phyloP scores from a whole-genome alignment of 352 stramenopile genomes.

The Aphanomyces stellatus region DNA sequence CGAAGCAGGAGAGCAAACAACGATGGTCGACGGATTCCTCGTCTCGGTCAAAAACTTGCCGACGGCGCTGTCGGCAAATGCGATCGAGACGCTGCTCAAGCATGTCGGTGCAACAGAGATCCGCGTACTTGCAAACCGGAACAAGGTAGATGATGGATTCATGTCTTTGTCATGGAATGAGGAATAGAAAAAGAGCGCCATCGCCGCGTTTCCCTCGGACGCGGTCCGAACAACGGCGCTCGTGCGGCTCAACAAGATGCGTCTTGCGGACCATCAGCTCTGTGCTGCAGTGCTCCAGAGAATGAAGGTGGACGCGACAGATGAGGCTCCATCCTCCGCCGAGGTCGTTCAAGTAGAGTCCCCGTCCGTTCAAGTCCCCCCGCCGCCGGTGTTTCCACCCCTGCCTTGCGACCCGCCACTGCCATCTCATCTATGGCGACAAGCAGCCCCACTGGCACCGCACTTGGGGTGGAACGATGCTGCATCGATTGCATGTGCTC shows the following conservation, averaged over 20 bases:
- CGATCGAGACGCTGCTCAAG: constrained; percentile 43
- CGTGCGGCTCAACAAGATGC: constrained; percentile 32
- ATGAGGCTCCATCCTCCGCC: neutral
- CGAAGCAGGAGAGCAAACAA: neutral
- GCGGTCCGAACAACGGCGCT: constrained; percentile 33
- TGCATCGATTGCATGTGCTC: neutral
- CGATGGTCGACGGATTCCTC: neutral
- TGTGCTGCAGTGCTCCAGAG: constrained; percentile 24
- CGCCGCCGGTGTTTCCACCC: constrained; percentile 2
- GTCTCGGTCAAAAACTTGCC: constrained; percentile 45
- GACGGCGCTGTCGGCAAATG: constrained; percentile 38
- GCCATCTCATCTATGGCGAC: neutral
- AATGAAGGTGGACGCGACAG: neutral
- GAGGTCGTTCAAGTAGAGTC: neutral
- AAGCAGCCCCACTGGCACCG: constrained; percentile 45
- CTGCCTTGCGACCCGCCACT: neutral
- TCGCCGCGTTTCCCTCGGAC: constrained; percentile 37
- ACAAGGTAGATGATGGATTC: constrained; percentile 28
- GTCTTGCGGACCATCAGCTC: constrained; percentile 48
- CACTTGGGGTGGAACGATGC: constrained; percentile 50
- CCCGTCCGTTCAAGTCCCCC: neutral
- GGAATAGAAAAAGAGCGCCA: constrained; percentile 21
- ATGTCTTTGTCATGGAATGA: too few relatives aligned
- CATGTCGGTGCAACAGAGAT: constrained; percentile 51
- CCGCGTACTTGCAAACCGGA: constrained; percentile 14